Evolutionary conservation across 306 rosid species (phyloP), one percentile per base, ranked within the genome.

Genomic region (Crotalaria pallida): DNA sequence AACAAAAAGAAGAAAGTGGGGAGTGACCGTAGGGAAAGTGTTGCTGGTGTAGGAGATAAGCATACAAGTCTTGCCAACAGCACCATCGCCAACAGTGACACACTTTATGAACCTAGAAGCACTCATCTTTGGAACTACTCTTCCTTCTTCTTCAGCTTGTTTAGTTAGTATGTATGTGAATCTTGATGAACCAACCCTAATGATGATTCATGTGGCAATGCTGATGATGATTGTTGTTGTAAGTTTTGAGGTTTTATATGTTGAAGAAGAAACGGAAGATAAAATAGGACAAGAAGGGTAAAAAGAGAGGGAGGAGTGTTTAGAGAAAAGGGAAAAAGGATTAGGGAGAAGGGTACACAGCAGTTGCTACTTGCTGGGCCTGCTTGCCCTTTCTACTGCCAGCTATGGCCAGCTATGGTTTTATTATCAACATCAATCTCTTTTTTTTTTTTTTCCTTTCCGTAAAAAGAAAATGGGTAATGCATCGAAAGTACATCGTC

Each of bases 61-160:
- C 98, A 93, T 88, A 82, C 98, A 93, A 72, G 98, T 93, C 79
- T 93, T 90, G 75, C 98, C 98, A 27, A 93, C 96, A 1, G 98
- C 98, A 31, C 98, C 96, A 40, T 93, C 98, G 33, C 98, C 98
- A 0, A 93, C 98, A 0, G 98, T 93, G 47, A 93, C 98, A 45
- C 98, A 93, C 89, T 93, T 93, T 7, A 93, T 90, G 77, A 90
- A 93, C 88, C 91, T 90, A 2, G 98, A 90, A 17, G 87, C 98
- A 76, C 98, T 93, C 98, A 93, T 90, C 31, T 58, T 59, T 47
- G 58, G 55, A 58, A 49, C 23, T 38, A 34, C 33, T 55, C 19
- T 60, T 43, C n/a, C 19, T 60, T 58, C 19, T 58, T 17, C 58
- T 57, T 16, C n/a, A 61, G 26, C 1, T 63, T 40, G n/a, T n/a